phyloP scores from a whole-genome alignment of 1,284 basidiomycete species.

The Peniophora sp. region DNA sequence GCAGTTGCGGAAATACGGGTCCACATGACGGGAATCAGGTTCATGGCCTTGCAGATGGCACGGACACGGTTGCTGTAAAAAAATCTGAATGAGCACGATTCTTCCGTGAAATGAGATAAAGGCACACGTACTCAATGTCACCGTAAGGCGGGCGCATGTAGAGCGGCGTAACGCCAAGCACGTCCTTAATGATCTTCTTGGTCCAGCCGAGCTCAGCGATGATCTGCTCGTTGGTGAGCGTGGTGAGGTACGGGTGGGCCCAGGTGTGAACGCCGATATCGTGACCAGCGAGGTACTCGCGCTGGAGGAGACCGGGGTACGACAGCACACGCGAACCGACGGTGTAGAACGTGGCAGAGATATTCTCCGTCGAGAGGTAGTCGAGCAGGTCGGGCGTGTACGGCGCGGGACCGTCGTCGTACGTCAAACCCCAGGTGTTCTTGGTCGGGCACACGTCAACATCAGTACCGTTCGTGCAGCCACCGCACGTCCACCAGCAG shows the following conservation, averaged over 20 bases:
- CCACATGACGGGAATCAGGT: slow-evolving; percentile 61
- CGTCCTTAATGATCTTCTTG: slow-evolving; percentile 76
- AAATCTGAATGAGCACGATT: background rate
- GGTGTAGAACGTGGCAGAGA: slow-evolving; percentile 83
- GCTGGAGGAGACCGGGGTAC: slow-evolving; percentile 54
- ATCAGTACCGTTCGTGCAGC: slow-evolving; percentile 64
- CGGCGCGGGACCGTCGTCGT: slow-evolving; percentile 74
- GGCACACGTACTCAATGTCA: slow-evolving; percentile 55
- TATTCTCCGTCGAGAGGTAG: slow-evolving; percentile 57
- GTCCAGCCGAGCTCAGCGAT: slow-evolving; percentile 88
- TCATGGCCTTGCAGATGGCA: slow-evolving; percentile 67
- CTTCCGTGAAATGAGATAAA: background rate
- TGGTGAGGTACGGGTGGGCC: slow-evolving; percentile 65
- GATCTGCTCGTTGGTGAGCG: slow-evolving; percentile 73
- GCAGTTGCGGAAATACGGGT: slow-evolving; percentile 47
- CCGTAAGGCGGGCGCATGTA: slow-evolving; percentile 63
- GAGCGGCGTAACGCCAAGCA: slow-evolving; percentile 62
- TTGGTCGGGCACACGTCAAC: slow-evolving; percentile 67
- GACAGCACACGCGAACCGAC: slow-evolving; percentile 74
- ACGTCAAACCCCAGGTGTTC: slow-evolving; percentile 65
- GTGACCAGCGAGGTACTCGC: slow-evolving; percentile 66
- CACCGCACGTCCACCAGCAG: slow-evolving; percentile 87
- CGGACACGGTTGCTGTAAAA: slow-evolving; percentile 68
- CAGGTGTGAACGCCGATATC: slow-evolving; percentile 68
- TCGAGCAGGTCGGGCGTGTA: slow-evolving; percentile 73